phyloP scores from a whole-genome alignment of 2,329 filamentous ascomycete genomes.

The Ophiostoma ulmi region DNA sequence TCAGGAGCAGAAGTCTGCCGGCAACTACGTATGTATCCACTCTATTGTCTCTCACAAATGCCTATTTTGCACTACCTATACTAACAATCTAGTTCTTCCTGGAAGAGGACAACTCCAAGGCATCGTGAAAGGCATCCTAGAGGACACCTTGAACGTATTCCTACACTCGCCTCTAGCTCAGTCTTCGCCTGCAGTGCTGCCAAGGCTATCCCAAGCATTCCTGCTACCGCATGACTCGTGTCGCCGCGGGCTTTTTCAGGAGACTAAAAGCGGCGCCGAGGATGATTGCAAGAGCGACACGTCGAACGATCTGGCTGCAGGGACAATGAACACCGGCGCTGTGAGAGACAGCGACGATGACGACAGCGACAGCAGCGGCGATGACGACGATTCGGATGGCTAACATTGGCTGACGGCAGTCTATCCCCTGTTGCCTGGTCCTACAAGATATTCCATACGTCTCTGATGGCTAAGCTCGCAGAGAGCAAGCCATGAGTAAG shows the following conservation, averaged over 20 bases:
- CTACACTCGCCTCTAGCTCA: not conserved
- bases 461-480: not conserved
- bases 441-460: conserved; percentile 37
- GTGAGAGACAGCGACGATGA: not conserved
- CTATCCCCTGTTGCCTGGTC: conserved; percentile 64
- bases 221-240: conserved; percentile 21
- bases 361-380: conserved; percentile 44
- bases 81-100: conserved; percentile 65
- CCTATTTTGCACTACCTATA: not conserved
- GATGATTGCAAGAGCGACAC: conserved; percentile 27
- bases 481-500: not conserved
- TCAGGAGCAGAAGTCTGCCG: conserved; percentile 89
- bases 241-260: conserved; percentile 11
- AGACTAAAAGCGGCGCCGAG: conserved; percentile 32
- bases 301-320: not conserved
- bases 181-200: not conserved
- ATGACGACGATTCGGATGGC: conserved; percentile 63
- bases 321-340: not conserved
- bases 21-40: conserved; percentile 67
- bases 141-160: conserved; percentile 35
- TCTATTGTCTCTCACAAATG: conserved; percentile 37
- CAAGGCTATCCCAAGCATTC: not conserved
- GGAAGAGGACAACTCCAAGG: conserved; percentile 62
- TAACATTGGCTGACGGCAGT: conserved; percentile 53
- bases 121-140: conserved; percentile 57